phyloP scores from a whole-genome alignment of 805 yeast genomes.

The Soucietia sequanensis region DNA sequence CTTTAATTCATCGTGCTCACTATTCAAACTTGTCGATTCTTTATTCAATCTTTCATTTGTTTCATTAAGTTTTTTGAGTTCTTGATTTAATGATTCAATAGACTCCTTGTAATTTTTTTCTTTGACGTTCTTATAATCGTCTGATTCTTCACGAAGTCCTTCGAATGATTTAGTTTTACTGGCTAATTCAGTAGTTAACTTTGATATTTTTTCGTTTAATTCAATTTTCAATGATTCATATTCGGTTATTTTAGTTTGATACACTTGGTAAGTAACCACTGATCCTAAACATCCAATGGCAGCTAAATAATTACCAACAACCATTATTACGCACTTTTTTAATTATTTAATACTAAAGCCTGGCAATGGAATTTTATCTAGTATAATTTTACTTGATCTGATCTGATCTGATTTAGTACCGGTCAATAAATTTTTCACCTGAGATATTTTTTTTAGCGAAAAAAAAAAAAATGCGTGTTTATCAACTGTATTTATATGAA shows the following conservation, averaged over 20 bases:
- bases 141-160: slow-evolving; percentile 3
- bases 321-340: too few species aligned
- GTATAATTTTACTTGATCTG: too few species aligned
- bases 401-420: too few species aligned
- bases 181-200: slow-evolving; percentile 7
- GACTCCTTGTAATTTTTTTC: slow-evolving; percentile 1
- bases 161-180: slow-evolving; percentile 7
- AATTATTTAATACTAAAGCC: too few species aligned
- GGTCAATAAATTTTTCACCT: too few species aligned
- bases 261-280: slow-evolving; percentile 17
- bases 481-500: too few species aligned
- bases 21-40: too few species aligned
- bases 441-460: too few species aligned
- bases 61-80: slow-evolving; percentile 3
- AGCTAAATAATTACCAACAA: slow-evolving; percentile 13
- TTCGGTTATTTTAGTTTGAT: slow-evolving; percentile 16
- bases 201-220: slow-evolving; percentile 9
- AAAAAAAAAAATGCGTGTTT: too few species aligned
- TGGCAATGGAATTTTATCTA: too few species aligned
- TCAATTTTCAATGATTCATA: slow-evolving; percentile 9
- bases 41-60: slow-evolving; percentile 5
- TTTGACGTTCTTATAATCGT: slow-evolving; percentile 5
- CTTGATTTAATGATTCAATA: background rate
- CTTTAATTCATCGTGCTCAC: too few species aligned
- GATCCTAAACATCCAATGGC: slow-evolving; percentile 18